Evolutionary conservation across 768 basidiomycete genomes (phyloP).

Genomic region (Hysterangium stoloniferum): DNA sequence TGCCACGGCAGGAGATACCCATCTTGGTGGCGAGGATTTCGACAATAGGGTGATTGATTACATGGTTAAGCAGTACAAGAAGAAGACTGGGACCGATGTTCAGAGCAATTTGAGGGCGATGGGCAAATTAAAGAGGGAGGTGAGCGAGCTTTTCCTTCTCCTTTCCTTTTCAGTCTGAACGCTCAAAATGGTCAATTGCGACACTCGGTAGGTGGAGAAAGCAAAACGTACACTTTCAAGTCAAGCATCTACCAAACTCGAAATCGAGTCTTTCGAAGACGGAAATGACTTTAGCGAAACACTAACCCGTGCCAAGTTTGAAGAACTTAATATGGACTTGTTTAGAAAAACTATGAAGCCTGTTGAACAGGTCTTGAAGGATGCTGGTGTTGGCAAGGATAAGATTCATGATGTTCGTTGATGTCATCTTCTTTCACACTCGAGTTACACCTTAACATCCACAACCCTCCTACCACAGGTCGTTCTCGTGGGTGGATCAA

Average conservation of each 20-base stretch:
- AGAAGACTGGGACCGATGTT: conserved; percentile 84
- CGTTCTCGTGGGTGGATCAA: conserved; percentile 93
- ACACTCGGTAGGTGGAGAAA: conserved; percentile 38
- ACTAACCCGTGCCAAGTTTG: conserved; percentile 96
- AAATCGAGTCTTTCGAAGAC: conserved; percentile 93
- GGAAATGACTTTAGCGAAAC: conserved; percentile 98
- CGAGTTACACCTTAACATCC: not conserved
- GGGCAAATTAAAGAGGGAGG: conserved; percentile 87
- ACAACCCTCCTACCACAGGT: conserved; percentile 34
- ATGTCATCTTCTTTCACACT: not conserved
- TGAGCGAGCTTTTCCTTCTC: no score
- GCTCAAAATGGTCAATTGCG: no score
- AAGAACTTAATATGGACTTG: conserved; percentile 96
- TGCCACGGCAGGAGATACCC: conserved; percentile 90
- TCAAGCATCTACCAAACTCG: conserved; percentile 85
- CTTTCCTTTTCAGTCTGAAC: no score
- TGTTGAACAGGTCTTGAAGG: conserved; percentile 97
- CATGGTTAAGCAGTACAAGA: conserved; percentile 85
- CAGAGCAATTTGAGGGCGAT: conserved; percentile 72
- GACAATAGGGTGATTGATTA: conserved; percentile 90
- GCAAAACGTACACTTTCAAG: conserved; percentile 87
- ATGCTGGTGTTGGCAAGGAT: conserved; percentile 97
- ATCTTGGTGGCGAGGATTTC: conserved; percentile 94
- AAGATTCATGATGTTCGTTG: conserved; percentile 72
- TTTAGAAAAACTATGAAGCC: conserved; percentile 99